Percentiles rank a stretch among this genome's conserved stretches.
Evolutionary conservation across 2,329 filamentous ascomycete species (phyloP).

Genomic region (Clarireedia sp.): DNA sequence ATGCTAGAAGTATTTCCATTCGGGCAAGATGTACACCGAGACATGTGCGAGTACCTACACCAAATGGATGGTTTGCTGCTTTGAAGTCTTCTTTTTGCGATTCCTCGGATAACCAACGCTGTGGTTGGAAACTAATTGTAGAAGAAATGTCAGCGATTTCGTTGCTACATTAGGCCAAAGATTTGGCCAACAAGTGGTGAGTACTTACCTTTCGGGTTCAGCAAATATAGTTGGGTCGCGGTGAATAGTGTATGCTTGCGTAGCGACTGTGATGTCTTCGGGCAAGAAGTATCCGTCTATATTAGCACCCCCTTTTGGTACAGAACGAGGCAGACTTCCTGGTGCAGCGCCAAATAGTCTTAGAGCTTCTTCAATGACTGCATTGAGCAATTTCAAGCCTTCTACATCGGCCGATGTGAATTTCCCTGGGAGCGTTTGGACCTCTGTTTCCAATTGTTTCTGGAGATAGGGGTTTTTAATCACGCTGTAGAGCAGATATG

Average conservation of each 20-base stretch:
- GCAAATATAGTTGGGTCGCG: slow-evolving; percentile 30
- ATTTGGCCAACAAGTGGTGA: background rate
- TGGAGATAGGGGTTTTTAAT: background rate
- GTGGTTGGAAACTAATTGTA: background rate
- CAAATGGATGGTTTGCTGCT: background rate
- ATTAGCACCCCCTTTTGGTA: slow-evolving; percentile 24
- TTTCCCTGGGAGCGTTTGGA: background rate
- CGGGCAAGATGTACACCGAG: background rate
- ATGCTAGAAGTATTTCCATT: background rate
- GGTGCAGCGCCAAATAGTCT: slow-evolving; percentile 31
- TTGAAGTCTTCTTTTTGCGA: background rate
- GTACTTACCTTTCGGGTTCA: slow-evolving; percentile 21
- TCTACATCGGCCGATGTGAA: slow-evolving; percentile 10
- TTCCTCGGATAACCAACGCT: background rate
- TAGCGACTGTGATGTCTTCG: slow-evolving; percentile 27
- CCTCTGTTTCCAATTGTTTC: background rate
- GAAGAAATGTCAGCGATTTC: background rate
- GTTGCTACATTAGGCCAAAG: no score
- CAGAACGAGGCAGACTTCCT: slow-evolving; percentile 25
- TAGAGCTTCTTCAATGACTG: slow-evolving; percentile 31
- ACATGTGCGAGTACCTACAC: background rate
- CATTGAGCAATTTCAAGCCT: slow-evolving; percentile 27
- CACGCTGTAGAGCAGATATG: background rate
- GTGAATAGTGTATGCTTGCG: slow-evolving; percentile 34
- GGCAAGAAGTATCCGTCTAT: slow-evolving; percentile 31